Evolutionary conservation across 1,284 basidiomycete species (phyloP).

Genomic region (Exobasidium rhododendri): DNA sequence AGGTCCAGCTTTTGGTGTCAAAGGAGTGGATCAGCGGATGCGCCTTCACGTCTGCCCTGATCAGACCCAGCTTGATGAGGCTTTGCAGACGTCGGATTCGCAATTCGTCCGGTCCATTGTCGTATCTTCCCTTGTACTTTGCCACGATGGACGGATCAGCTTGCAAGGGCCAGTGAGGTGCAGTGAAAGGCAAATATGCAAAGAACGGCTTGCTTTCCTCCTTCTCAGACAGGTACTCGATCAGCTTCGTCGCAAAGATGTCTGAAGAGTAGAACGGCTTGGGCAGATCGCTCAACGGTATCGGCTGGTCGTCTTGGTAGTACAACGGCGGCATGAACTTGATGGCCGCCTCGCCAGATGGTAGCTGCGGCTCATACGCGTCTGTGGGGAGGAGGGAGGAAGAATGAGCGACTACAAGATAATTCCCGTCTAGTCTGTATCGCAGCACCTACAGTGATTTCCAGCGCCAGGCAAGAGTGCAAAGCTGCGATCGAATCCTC

Average conservation of each 20-base stretch:
- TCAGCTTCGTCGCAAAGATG: conserved; percentile 25
- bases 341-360: conserved; percentile 33
- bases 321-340: conserved; percentile 24
- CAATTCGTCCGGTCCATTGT: conserved; percentile 46
- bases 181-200: conserved; percentile 33
- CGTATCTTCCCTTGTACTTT: conserved; percentile 47
- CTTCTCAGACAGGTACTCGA: conserved; percentile 13
- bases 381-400: no score
- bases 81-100: conserved; percentile 35
- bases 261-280: conserved; percentile 31
- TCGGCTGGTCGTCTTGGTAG: conserved; percentile 16
- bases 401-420: no score
- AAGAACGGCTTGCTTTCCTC: conserved; percentile 26
- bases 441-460: conserved; percentile 37
- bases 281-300: conserved; percentile 16
- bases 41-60: conserved; percentile 20
- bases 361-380: neutral
- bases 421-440: no score
- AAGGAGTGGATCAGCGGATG: neutral
- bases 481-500: conserved; percentile 52
- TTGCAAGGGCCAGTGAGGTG: conserved; percentile 37
- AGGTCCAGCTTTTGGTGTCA: neutral
- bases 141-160: conserved; percentile 27
- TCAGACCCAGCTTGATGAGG: conserved; percentile 38
- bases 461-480: conserved; percentile 46